Percentiles rank a stretch among this genome's conserved stretches.
These are phyloP conservation scores for Chiua virens DNA, from an alignment of 768 basidiomycete genomes.

Conservation along the genomic window DNA sequence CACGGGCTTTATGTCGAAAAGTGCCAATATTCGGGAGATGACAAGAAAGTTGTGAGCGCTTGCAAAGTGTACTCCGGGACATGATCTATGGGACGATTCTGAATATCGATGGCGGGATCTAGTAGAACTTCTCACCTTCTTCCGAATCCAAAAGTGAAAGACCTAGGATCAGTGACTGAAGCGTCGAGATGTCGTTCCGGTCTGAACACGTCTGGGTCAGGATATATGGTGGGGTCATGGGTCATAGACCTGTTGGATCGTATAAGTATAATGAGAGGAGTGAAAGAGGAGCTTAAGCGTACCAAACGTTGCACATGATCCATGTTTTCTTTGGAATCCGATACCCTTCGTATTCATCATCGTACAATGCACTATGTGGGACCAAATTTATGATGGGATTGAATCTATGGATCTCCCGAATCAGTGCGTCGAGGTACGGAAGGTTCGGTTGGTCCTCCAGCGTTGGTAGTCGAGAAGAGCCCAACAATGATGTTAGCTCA, in stretches of 20 bases:
- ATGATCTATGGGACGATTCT: conserved; percentile 1
- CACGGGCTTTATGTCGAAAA: conserved; percentile 20
- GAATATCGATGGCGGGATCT: neutral
- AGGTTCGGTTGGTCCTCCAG: conserved; percentile 19
- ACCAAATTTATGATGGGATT: conserved; percentile 18
- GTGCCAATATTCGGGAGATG: conserved; percentile 22
- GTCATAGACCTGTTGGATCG: conserved; percentile 29
- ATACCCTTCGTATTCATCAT: conserved; percentile 12
- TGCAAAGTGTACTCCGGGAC: conserved; percentile 21
- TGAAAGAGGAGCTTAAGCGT: neutral
- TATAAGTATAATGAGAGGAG: neutral
- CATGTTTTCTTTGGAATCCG: conserved; percentile 9
- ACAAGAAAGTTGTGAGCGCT: conserved; percentile 19
- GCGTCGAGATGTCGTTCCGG: conserved; percentile 26
- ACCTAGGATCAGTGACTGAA: conserved; percentile 16
- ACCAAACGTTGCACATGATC: conserved; percentile 18
- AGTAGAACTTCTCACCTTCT: conserved; percentile 7
- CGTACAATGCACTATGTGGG: conserved; percentile 11
- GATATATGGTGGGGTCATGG: conserved; percentile 30
- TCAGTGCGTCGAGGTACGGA: conserved; percentile 28
- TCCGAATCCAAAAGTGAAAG: conserved; percentile 21
- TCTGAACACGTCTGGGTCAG: conserved; percentile 28
- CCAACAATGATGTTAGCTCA: conserved; percentile 15
- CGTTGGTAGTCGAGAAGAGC: conserved; percentile 16
- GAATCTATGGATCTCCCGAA: conserved; percentile 22